A percentile compares a stretch with the other conserved stretches of the same genome.
These are phyloP conservation scores for Coriaria nepalensis DNA, from an alignment of 306 rosid species.

Conservation along the genomic window DNA sequence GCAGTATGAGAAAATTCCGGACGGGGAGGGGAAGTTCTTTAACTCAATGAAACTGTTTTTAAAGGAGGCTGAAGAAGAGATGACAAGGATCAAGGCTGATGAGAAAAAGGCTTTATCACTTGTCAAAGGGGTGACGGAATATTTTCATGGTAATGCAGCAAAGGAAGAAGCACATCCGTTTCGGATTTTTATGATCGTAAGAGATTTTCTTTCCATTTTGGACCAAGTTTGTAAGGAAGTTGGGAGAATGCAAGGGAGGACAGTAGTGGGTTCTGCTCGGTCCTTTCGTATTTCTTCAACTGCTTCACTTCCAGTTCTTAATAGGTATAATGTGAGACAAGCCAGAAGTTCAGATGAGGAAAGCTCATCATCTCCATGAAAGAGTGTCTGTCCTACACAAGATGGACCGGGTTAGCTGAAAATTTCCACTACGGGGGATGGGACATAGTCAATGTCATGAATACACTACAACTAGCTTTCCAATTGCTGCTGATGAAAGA, in stretches of 20 bases:
- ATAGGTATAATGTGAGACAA: constrained; percentile 54
- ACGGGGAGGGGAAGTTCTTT: constrained; percentile 53
- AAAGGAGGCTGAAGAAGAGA: constrained; percentile 73
- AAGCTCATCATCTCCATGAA: constrained; percentile 58
- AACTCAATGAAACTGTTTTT: constrained; percentile 60
- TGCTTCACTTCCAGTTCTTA: constrained; percentile 79
- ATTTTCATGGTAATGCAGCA: constrained; percentile 76
- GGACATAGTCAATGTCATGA: too few species aligned
- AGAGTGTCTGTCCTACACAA: too few species aligned
- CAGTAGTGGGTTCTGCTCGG: constrained; percentile 68
- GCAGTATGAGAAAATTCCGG: constrained; percentile 52
- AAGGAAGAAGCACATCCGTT: constrained; percentile 96
- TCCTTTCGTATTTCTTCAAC: constrained; percentile 69
- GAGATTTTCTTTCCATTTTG: constrained; percentile 65
- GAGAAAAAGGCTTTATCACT: constrained; percentile 64
- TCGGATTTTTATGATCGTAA: constrained; percentile 87
- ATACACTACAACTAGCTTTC: too few species aligned
- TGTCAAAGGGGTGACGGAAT: constrained; percentile 82
- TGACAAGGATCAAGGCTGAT: constrained; percentile 47
- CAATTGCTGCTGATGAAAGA: too few species aligned
- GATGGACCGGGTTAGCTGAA: too few species aligned
- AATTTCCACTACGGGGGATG: too few species aligned
- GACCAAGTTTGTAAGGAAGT: constrained; percentile 98
- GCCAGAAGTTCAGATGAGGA: constrained; percentile 84
- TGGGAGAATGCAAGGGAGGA: constrained; percentile 71